A percentile compares a stretch with the other conserved stretches of the same genome.
phyloP scores from a whole-genome alignment of 768 basidiomycete genomes.

The Kwoniella sp. region DNA sequence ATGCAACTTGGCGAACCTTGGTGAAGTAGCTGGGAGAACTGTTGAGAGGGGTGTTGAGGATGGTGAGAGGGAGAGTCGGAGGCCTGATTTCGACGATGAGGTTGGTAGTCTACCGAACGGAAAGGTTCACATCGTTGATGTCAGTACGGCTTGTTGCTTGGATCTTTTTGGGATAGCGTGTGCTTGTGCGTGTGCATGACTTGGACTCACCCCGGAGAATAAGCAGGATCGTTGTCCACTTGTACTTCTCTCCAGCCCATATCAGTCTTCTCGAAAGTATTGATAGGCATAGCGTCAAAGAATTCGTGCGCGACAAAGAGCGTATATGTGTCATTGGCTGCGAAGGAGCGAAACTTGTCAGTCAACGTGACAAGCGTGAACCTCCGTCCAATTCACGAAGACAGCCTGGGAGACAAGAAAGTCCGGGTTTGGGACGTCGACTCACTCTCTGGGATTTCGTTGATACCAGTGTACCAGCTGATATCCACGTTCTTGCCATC shows the following conservation, averaged over 20 bases:
- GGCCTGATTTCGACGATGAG: conserved; percentile 53
- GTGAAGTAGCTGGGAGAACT: conserved; percentile 63
- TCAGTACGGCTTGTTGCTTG: not conserved
- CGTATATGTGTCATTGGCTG: conserved; percentile 63
- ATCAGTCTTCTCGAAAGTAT: conserved; percentile 78
- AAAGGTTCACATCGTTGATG: conserved; percentile 1
- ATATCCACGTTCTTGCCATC: conserved; percentile 53
- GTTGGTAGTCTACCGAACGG: conserved; percentile 23
- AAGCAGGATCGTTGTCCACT: conserved; percentile 62
- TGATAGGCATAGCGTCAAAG: conserved; percentile 93
- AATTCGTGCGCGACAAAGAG: conserved; percentile 94
- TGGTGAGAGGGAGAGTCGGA: conserved; percentile 70
- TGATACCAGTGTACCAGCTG: conserved; percentile 73
- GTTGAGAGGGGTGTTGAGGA: conserved; percentile 62
- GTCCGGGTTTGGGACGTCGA: not conserved
- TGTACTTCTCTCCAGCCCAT: conserved; percentile 85
- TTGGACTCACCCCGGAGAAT: conserved; percentile 27
- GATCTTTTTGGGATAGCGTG: no score
- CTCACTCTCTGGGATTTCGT: conserved; percentile 63
- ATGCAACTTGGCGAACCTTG: conserved; percentile 70
- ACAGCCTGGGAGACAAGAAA: not conserved
- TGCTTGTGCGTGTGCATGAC: no score
- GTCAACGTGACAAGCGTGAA: no score
- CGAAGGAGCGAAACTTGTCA: not conserved
- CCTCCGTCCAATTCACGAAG: no score